Conservation (phyloP, 345 rosid genomes). For the Hypericum perforatum region DNA sequence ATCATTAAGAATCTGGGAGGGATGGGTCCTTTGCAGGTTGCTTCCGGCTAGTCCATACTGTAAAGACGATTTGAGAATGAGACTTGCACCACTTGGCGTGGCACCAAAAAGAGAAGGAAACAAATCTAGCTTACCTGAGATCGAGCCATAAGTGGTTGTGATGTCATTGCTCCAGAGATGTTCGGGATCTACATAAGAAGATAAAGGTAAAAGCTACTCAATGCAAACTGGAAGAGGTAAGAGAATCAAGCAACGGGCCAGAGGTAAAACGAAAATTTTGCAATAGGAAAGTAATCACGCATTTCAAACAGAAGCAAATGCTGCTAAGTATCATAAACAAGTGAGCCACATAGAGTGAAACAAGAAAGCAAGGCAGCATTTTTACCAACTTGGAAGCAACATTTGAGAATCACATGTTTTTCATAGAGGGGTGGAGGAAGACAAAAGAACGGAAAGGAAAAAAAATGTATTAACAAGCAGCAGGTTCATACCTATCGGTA, state of each 20-base stretch:
- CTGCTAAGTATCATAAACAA: too few relatives aligned
- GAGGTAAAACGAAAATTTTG: neutral
- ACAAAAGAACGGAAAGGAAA: too few relatives aligned
- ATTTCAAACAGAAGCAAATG: too few relatives aligned
- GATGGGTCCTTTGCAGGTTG: slow-evolving; percentile 60
- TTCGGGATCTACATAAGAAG: slow-evolving; percentile 58
- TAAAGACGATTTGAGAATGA: slow-evolving; percentile 16
- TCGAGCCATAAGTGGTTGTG: slow-evolving; percentile 55
- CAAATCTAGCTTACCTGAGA: slow-evolving; percentile 55
- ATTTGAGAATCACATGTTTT: too few relatives aligned
- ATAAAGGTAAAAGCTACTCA: slow-evolving; percentile 2
- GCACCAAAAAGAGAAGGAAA: neutral
- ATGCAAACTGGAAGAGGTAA: neutral
- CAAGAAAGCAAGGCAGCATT: too few relatives aligned
- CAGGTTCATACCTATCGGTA: too few relatives aligned
- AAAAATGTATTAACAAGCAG: too few relatives aligned
- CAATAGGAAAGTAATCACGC: neutral
- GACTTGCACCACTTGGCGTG: too few relatives aligned
- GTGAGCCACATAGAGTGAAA: too few relatives aligned
- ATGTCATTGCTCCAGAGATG: slow-evolving; percentile 63
- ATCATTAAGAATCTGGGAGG: slow-evolving; percentile 66
- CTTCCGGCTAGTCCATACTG: slow-evolving; percentile 69
- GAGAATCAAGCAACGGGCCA: neutral
- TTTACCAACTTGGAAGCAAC: too few relatives aligned
- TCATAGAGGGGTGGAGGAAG: too few relatives aligned